These are phyloP conservation scores for Lonicera japonica DNA, from an alignment of 129 eudicot genomes.

Conservation along the genomic window DNA sequence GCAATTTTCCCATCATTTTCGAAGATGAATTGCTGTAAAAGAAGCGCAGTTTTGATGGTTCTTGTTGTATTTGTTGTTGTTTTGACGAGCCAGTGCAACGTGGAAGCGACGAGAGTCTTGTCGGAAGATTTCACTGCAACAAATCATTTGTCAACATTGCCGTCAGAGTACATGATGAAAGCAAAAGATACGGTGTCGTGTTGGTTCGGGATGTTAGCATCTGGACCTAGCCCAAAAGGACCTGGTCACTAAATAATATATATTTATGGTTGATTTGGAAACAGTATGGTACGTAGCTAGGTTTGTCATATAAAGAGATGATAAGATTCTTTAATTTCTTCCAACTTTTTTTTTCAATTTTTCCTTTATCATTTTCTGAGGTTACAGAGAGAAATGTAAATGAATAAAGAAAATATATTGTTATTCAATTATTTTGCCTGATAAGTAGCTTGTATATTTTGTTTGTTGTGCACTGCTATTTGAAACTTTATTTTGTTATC, in stretches of 20 bases:
- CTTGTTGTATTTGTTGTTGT: neutral
- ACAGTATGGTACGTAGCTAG: too few relatives aligned
- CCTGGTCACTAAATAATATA: slow-evolving; percentile 24
- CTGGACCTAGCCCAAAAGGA: slow-evolving; percentile 32
- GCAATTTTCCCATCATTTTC: neutral
- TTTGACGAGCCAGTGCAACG: neutral
- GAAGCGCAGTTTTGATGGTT: neutral
- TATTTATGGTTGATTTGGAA: too few relatives aligned
- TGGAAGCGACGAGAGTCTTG: neutral
- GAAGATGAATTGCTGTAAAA: neutral
- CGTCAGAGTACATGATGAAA: slow-evolving; percentile 5
- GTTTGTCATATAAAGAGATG: too few relatives aligned
- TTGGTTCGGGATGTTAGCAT: slow-evolving; percentile 23
- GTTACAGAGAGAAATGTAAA: too few relatives aligned
- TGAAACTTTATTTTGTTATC: too few relatives aligned
- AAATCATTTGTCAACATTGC: slow-evolving; percentile 1
- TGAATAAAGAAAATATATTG: too few relatives aligned
- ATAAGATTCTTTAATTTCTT: too few relatives aligned
- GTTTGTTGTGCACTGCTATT: too few relatives aligned
- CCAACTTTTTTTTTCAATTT: too few relatives aligned
- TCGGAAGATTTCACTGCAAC: neutral
- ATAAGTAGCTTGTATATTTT: too few relatives aligned
- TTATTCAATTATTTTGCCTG: too few relatives aligned
- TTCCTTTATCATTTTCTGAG: too few relatives aligned
- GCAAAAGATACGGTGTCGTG: slow-evolving; percentile 16